Percentiles rank a stretch among this genome's conserved stretches.
Conservation (phyloP, 169 alveolate genomes). For the Babesia gibsoni region DNA sequence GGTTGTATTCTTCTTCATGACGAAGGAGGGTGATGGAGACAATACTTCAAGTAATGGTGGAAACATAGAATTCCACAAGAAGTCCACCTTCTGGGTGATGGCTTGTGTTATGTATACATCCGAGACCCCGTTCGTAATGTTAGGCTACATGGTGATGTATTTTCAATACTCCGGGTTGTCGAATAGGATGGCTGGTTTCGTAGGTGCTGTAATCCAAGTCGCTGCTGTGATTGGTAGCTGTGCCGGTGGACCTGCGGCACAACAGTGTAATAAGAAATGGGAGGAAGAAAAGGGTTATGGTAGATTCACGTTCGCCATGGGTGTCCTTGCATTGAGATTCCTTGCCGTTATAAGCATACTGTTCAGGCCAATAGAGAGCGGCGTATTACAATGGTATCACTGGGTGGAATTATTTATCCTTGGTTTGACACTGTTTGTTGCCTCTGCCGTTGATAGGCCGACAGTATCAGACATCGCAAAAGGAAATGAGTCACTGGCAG, state of each 20-base stretch:
- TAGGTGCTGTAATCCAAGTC: slow-evolving; percentile 76
- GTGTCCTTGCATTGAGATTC: slow-evolving; percentile 71
- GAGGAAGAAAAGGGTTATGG: slow-evolving; percentile 86
- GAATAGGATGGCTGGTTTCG: slow-evolving; percentile 81
- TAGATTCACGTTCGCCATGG: slow-evolving; percentile 79
- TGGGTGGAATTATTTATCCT: slow-evolving; percentile 68
- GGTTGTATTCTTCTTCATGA: no score
- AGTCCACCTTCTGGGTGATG: slow-evolving; percentile 32
- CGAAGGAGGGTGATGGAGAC: no score
- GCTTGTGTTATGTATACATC: slow-evolving; percentile 68
- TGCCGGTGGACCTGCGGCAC: slow-evolving; percentile 84
- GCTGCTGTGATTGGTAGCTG: slow-evolving; percentile 88
- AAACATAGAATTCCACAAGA: no score
- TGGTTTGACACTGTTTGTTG: slow-evolving; percentile 86
- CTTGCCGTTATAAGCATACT: slow-evolving; percentile 69
- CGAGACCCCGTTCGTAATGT: slow-evolving; percentile 87
- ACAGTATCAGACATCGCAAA: slow-evolving; percentile 87
- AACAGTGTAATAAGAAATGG: slow-evolving; percentile 73
- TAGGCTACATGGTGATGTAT: slow-evolving; percentile 84
- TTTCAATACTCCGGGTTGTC: slow-evolving; percentile 86
- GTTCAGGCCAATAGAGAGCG: slow-evolving; percentile 64
- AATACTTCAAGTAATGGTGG: no score
- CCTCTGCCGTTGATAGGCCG: slow-evolving; percentile 88
- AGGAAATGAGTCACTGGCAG: slow-evolving; percentile 85
- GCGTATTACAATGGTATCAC: slow-evolving; percentile 47